A percentile compares a stretch with the other conserved stretches of the same genome.
phyloP scores from a whole-genome alignment of 140 eudicot species.

The Artemisia princeps region DNA sequence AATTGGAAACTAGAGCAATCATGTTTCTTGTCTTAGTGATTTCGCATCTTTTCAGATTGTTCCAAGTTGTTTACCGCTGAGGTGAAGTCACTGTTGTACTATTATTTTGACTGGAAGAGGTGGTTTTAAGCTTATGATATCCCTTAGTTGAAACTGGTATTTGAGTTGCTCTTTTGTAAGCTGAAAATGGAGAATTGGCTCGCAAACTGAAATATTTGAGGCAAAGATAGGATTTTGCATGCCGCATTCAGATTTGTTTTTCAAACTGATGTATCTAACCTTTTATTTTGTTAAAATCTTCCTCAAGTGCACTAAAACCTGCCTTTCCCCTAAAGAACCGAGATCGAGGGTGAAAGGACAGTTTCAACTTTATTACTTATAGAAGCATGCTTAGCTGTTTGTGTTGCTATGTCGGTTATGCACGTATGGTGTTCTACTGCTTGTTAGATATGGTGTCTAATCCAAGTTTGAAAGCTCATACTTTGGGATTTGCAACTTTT shows the following conservation, averaged over 20 bases:
- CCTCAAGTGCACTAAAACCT: not conserved
- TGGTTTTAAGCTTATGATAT: slow-evolving; percentile 7
- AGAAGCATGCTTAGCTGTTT: too few species aligned
- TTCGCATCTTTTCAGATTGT: slow-evolving; percentile 8
- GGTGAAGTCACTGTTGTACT: slow-evolving; percentile 30
- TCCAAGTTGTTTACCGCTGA: slow-evolving; percentile 14
- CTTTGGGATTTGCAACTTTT: too few species aligned
- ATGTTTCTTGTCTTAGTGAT: slow-evolving; percentile 10
- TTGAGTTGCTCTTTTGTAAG: slow-evolving; percentile 24
- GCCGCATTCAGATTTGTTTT: not conserved
- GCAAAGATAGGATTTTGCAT: slow-evolving; percentile 16
- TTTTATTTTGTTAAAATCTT: not conserved
- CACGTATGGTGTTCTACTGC: too few species aligned
- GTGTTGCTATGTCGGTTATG: too few species aligned
- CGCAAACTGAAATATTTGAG: slow-evolving; percentile 6
- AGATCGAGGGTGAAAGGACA: too few species aligned
- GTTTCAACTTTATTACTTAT: too few species aligned
- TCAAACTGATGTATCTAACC: not conserved
- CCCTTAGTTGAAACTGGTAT: slow-evolving; percentile 20
- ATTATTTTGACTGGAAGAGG: slow-evolving; percentile 22
- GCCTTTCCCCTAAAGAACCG: not conserved
- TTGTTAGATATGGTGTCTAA: too few species aligned
- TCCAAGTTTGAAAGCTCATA: too few species aligned
- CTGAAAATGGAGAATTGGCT: slow-evolving; percentile 3
- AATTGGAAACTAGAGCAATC: slow-evolving; percentile 14